phyloP scores from a whole-genome alignment of 768 basidiomycete genomes.

The Phaffia australis region DNA sequence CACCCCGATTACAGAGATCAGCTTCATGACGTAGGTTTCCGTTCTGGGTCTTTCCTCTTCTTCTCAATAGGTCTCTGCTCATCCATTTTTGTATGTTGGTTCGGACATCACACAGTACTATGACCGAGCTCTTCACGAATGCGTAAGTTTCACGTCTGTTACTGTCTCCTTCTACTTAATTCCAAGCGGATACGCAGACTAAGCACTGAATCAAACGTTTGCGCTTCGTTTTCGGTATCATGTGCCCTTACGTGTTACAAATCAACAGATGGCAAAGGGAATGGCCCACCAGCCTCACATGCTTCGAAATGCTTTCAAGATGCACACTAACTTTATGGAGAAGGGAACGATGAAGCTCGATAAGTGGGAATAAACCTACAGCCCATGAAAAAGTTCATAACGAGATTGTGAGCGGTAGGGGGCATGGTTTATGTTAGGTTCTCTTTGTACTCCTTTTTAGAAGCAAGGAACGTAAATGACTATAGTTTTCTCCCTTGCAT shows the following conservation, averaged over 20 bases:
- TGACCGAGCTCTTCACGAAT: constrained; percentile 30
- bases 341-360: constrained; percentile 34
- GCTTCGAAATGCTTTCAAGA: constrained; percentile 31
- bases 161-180: not conserved
- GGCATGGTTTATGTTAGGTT: too few species aligned
- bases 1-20: constrained; percentile 33
- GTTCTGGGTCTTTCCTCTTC: not conserved
- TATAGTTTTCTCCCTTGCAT: too few species aligned
- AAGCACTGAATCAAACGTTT: not conserved
- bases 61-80: not conserved
- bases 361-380: constrained; percentile 24
- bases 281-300: constrained; percentile 33
- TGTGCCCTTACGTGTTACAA: not conserved
- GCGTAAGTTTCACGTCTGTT: not conserved
- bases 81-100: not conserved
- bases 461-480: too few species aligned
- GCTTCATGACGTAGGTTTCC: constrained; percentile 4
- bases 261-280: constrained; percentile 29
- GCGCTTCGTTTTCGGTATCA: not conserved
- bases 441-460: too few species aligned
- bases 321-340: constrained; percentile 29
- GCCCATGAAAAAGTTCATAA: not conserved
- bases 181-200: not conserved
- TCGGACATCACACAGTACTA: constrained; percentile 30
- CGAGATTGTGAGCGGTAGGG: too few species aligned